Conservation (phyloP, 768 basidiomycete genomes). For the Pulveroboletus sp. region DNA sequence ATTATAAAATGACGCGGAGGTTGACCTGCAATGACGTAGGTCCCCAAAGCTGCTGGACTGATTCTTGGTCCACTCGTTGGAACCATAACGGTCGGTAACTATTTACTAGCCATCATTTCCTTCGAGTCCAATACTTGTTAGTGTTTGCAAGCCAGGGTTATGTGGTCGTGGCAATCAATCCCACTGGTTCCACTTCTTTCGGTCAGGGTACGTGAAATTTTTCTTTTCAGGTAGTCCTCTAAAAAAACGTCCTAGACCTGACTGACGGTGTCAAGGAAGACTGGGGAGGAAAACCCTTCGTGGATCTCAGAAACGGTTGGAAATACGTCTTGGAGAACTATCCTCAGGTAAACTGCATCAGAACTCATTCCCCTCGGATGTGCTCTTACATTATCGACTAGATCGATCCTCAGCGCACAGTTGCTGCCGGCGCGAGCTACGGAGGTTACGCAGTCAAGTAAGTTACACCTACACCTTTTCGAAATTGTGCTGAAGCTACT, state of each 20-base stretch:
- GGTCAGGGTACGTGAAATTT: conserved; percentile 60
- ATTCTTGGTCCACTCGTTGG: conserved; percentile 91
- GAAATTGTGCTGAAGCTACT: conserved; percentile 1
- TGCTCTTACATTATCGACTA: conserved; percentile 23
- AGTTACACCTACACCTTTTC: conserved; percentile 11
- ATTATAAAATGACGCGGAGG: background rate
- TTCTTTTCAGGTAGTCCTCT: background rate
- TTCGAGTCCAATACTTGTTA: conserved; percentile 21
- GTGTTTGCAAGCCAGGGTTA: conserved; percentile 89
- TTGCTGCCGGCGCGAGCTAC: conserved; percentile 80
- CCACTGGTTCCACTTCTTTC: conserved; percentile 91
- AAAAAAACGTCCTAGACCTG: conserved; percentile 45
- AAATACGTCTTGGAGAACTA: conserved; percentile 61
- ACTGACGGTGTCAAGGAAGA: conserved; percentile 79
- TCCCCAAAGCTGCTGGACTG: conserved; percentile 85
- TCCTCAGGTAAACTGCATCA: conserved; percentile 53
- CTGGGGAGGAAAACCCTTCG: conserved; percentile 86
- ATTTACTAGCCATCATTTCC: background rate
- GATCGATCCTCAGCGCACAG: conserved; percentile 69
- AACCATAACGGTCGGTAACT: conserved; percentile 68
- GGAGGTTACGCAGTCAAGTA: conserved; percentile 91
- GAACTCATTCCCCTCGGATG: background rate
- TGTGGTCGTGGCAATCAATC: conserved; percentile 84
- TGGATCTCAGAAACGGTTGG: conserved; percentile 75
- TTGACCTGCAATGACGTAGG: conserved; percentile 35